Evolutionary conservation across 768 basidiomycete genomes (phyloP), one percentile per base, ranked within the genome.

Genomic region (Lactarius psammicola): DNA sequence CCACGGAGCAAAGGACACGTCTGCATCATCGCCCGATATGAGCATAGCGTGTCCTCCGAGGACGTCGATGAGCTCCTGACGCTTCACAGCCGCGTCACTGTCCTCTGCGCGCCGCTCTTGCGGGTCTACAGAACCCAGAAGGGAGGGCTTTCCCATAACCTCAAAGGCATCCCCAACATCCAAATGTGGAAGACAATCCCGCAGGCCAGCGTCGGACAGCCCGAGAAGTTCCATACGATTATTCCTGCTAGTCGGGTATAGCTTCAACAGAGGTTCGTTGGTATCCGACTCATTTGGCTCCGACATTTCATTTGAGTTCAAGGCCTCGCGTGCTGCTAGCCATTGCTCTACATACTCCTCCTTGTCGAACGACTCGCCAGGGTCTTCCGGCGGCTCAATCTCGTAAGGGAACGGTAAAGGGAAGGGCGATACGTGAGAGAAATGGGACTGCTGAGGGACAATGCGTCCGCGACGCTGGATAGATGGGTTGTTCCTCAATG

Each of bases 91-190:
- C 2, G 78, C 80, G 23, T 78, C 75, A 0, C 60, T 63, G 13
- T 9, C 66, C 33, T 78, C 75, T 5, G 70, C 63, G 20, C 62
- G 55, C 20, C 61, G 69, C 13, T 77, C 76, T n/a, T 75, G 72
- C 13, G 75, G 69, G 26, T 68, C 71, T 28, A 68, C 63, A 3
- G 65, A 58, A 4, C 70, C 69, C 4, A 80, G 73, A 54, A 92
- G 77, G 18, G 84, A 72, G 0, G 89, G 88, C 0, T 77, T 75
- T 17, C 92, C 91, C 3, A 95, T 79, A 8, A 86, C 63, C 0
- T 80, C 77, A 69, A 93, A 86, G 0, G 91, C 86, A 72, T 97
- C 93, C 4, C 95, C 95, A 13, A 94, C 88, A 64, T 96, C 89
- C 23, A 98, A 80, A 69, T 87, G 85, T 0, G 95, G 95, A 10